These are phyloP conservation scores for Polygonum maritimum DNA, from an alignment of 148 eudicot species.

Conservation along the genomic window DNA sequence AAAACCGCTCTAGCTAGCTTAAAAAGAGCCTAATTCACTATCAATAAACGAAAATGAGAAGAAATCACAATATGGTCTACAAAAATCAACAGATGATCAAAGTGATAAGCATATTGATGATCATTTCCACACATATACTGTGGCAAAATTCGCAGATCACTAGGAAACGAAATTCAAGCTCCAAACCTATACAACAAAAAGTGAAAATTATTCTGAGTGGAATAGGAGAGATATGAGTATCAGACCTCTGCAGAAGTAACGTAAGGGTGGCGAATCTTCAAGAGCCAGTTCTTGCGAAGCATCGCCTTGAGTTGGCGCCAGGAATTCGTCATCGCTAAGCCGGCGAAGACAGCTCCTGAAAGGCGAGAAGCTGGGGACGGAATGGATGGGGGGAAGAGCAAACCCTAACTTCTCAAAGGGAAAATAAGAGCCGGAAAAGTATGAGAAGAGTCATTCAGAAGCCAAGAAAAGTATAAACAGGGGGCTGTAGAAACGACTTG, in stretches of 20 bases:
- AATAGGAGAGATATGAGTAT: background rate
- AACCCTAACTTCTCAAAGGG: background rate
- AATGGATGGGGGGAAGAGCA: background rate
- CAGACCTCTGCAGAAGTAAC: conserved; percentile 72
- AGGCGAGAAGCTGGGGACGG: background rate
- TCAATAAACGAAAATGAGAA: background rate
- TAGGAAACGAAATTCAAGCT: background rate
- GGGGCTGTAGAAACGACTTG: background rate
- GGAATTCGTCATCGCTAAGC: conserved; percentile 29
- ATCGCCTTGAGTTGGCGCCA: conserved; percentile 70
- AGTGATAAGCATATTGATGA: background rate
- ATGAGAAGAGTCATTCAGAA: conserved; percentile 1
- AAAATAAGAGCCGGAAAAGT: background rate
- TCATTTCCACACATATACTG: background rate
- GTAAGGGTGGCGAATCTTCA: conserved; percentile 88
- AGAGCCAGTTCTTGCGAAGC: conserved; percentile 94
- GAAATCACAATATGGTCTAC: background rate
- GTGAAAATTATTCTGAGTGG: background rate
- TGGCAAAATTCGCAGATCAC: background rate
- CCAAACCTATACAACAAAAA: background rate
- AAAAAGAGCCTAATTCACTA: background rate
- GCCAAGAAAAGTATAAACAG: background rate
- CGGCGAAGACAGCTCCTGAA: background rate
- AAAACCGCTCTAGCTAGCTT: too few species aligned
- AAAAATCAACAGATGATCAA: background rate